Conservation (phyloP, 306 rosid genomes). For the Sicyos edulis region DNA sequence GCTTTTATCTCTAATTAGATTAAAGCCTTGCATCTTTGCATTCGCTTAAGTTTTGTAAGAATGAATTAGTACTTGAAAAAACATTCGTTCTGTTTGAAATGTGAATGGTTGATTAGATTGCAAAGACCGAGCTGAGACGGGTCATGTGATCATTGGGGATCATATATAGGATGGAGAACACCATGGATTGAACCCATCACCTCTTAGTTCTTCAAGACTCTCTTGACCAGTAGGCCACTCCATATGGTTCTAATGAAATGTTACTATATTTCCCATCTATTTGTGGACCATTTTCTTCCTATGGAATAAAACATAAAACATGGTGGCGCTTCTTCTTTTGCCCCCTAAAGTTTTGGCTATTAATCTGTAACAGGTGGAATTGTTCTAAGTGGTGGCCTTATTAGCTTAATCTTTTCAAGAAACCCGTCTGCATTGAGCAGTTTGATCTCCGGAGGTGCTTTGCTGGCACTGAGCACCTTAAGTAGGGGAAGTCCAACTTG, state of each 20-base stretch:
- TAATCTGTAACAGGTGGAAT: slow-evolving; percentile 50
- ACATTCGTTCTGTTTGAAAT: slow-evolving; percentile 8
- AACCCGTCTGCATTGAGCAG: slow-evolving; percentile 52
- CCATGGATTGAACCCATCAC: no score
- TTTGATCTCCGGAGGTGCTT: slow-evolving; percentile 71
- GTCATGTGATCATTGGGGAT: neutral
- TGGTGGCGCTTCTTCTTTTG: neutral
- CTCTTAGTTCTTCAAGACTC: no score
- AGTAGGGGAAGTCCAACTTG: slow-evolving; percentile 83
- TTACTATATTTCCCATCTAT: no score
- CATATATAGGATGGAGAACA: neutral
- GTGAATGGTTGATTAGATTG: neutral
- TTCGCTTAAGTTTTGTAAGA: neutral
- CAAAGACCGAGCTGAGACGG: neutral
- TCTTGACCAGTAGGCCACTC: neutral
- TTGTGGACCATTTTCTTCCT: no score
- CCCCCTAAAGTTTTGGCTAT: neutral
- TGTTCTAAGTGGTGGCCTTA: slow-evolving; percentile 67
- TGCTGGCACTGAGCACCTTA: slow-evolving; percentile 70
- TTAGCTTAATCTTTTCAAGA: slow-evolving; percentile 63
- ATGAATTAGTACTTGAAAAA: neutral
- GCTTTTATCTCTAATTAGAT: neutral
- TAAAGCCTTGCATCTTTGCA: neutral
- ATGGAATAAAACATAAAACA: neutral
- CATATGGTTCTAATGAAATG: neutral